Conservation (phyloP, 768 basidiomycete species). For the Neoboletus magnificus region DNA sequence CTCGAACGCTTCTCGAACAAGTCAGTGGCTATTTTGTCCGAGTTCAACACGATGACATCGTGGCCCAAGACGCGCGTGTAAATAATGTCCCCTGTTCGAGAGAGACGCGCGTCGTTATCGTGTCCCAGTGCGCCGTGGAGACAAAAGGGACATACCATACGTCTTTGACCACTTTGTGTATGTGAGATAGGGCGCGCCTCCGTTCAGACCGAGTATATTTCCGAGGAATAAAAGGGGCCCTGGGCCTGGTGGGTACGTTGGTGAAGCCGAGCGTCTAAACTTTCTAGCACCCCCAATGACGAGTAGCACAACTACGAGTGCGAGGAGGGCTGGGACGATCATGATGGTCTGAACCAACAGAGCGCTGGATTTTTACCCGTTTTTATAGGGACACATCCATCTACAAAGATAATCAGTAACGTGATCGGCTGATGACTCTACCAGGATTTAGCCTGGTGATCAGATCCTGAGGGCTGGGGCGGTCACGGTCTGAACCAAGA, state of each 20-base stretch:
- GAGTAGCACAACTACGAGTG: constrained; percentile 1
- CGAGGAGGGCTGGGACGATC: background rate
- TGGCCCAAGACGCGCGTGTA: constrained; percentile 36
- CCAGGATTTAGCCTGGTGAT: too few relatives aligned
- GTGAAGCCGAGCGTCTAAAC: background rate
- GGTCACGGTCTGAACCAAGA: background rate
- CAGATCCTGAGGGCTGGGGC: too few relatives aligned
- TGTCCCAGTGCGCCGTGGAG: background rate
- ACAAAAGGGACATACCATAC: constrained; percentile 10
- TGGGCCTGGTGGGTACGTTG: constrained; percentile 20
- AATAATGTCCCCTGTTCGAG: constrained; percentile 3
- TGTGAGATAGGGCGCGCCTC: constrained; percentile 5
- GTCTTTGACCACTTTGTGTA: constrained; percentile 21
- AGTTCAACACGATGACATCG: constrained; percentile 49
- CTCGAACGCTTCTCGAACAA: constrained; percentile 51
- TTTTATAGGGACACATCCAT: too few relatives aligned
- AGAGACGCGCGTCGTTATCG: background rate
- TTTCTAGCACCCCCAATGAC: background rate
- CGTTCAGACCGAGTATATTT: constrained; percentile 11
- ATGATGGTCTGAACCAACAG: constrained; percentile 1
- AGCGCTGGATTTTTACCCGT: too few relatives aligned
- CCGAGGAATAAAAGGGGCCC: constrained; percentile 12
- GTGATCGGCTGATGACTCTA: too few relatives aligned
- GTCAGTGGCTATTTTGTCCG: constrained; percentile 42
- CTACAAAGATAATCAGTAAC: too few relatives aligned